Conservation (phyloP, 163 green algal genomes). For the Prototheca wickerhamii region DNA sequence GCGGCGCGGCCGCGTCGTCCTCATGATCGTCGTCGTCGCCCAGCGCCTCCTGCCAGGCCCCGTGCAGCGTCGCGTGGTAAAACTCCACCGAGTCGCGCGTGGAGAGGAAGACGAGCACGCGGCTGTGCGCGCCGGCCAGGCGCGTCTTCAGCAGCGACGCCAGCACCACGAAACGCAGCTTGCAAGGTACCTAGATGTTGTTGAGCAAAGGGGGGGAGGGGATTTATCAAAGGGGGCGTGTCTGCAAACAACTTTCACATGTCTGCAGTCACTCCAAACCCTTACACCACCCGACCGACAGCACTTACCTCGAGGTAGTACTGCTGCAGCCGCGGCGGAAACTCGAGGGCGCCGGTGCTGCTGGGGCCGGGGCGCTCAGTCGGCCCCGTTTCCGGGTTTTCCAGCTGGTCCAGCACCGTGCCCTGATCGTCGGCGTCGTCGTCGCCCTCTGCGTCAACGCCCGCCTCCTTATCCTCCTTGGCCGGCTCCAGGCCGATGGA, state of each 20-base stretch:
- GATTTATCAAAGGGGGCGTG: background rate
- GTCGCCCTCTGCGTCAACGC: background rate
- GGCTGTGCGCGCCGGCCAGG: slow-evolving; percentile 4
- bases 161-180: slow-evolving; percentile 67
- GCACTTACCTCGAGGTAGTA: slow-evolving; percentile 58
- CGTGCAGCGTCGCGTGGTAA: slow-evolving; percentile 45
- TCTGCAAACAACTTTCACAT: background rate
- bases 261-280: background rate
- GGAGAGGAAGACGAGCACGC: slow-evolving; percentile 85
- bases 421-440: background rate
- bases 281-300: background rate
- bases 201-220: background rate
- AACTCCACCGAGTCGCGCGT: slow-evolving; percentile 87
- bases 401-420: background rate
- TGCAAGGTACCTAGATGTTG: slow-evolving; percentile 53
- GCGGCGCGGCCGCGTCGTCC: background rate
- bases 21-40: background rate
- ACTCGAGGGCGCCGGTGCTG: slow-evolving; percentile 21
- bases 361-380: background rate
- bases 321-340: slow-evolving; percentile 66
- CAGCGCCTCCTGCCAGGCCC: slow-evolving; percentile 9
- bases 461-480: background rate
- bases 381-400: background rate
- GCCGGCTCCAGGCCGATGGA: slow-evolving; percentile 29
- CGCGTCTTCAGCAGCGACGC: slow-evolving; percentile 41